Evolutionary conservation across 306 rosid species (phyloP), one percentile per base, ranked within the genome.

Genomic region (Phaseolus lunatus): DNA sequence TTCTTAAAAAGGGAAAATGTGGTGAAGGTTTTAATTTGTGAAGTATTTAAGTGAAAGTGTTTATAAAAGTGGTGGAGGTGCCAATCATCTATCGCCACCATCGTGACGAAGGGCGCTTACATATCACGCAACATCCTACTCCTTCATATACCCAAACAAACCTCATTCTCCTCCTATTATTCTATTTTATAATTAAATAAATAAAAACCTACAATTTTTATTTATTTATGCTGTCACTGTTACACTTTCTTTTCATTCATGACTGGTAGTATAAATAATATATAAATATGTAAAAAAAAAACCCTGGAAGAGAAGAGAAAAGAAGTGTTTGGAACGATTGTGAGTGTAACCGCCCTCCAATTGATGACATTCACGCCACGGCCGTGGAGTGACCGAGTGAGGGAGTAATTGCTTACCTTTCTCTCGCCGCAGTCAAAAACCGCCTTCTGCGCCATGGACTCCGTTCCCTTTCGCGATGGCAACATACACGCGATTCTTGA

Each of bases 391-490:
- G n/a, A 15, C 35, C 50, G 75, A 73, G 73, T 64, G 18, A 58
- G 19, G 29, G 78, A 74, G 15, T 66, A 20, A 20, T 27, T 70
- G 33, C 73, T 11, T 59, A 18, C 18, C 71, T 63, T 62, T 73
- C 68, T 53, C 35, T 44, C 64, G 1, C n/a, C 79, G 3, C 70
- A 12, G 54, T 7, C 67, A 13, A 6, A 9, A 67, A 23, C 48
- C 39, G 53, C 27, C 72, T 68, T 53, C 83, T 35, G 5, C 88
- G 5, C 88, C 76, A 94, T 94, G 98, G 97, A 90, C n/a, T 82
- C 83, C 10, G 48, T 85, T 78, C 89, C 86, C 52, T 90, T 84
- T 68, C 87, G 70, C 87, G 98, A 95, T 24, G 92, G 91, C 45
- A 90, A 88, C 82, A 83, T 95, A 56, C 82, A 85, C 89, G 73